Evolutionary conservation across 2,329 filamentous ascomycete genomes (phyloP), one percentile per base, ranked within the genome.

Genomic region (Aspergillus ibericus): DNA sequence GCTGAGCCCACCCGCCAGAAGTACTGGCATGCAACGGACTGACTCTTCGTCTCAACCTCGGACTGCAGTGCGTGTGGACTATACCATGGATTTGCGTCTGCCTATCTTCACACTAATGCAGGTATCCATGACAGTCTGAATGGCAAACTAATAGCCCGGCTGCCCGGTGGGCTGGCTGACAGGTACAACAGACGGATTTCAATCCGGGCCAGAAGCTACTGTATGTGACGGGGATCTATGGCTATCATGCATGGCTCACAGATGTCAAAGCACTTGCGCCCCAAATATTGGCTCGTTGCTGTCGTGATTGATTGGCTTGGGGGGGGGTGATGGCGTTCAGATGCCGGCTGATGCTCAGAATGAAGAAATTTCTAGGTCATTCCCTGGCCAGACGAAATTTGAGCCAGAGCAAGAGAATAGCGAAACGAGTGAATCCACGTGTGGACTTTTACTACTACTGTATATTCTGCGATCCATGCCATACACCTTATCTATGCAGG

Each of bases 81-180:
- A 29, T 27, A 34, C 27, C 35, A 25, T 36, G 16, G 36, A 5
- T 25, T 18, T 53, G 51, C 44, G 25, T 32, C n/a, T 44, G 38
- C 34, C 38, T 53, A 29, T 20, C 40, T 15, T 40, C 40, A 20
- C 5, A 22, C 51, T 53, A 53, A 53, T 53, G 51, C 51, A 53
- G 51, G 35, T 42, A 42, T 44, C 51, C 51, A 42, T 20, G 51
- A 50, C 20, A 42, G 20, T 42, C 51, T 15, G 29, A 13, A 20
- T 32, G 29, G 9, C 29, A 32, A 15, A 42, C 25, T 53, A 16
- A 44, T 36, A 34, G 25, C 18, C 51, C 16, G 25, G 25, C 16
- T 18, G 36, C 25, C 34, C 34, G 36, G 25, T 44, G 38, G 40
- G 34, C 13, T 22, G 40, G 49, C 55, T 51, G 55, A 50, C 38